Evolutionary conservation across 345 rosid species (phyloP), one percentile per base, ranked within the genome.

Genomic region (Hibiscus tridactylites): DNA sequence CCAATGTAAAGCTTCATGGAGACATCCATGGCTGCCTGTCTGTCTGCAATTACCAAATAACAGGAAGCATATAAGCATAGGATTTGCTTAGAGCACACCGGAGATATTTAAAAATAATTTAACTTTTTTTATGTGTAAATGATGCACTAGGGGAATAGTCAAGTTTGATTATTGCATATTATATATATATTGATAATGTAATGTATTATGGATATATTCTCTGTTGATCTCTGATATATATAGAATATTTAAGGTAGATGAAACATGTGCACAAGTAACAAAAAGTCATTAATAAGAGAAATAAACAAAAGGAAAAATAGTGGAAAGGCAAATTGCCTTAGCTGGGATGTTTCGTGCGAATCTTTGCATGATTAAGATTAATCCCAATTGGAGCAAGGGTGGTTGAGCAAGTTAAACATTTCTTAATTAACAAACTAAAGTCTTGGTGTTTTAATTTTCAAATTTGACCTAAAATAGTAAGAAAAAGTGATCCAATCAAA

Each of bases 381-480:
- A 29, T 60, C 8, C 19, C 19, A 31, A 61, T 61, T 6, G 2
- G 7, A 15, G 39, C 15, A 29, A 60, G 15, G 15, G 31, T 60
- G 19, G 33, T 29, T 61, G 15, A 61, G 17, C 65, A 61, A 61
- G 42, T 61, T 13, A 17, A 61, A 61, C n/a, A 61, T 29, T 61
- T 60, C 19, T 29, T 29, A 24, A 31, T 61, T 61, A 5, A 61
- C 19, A 61, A 13, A 15, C 21, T 9, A 61, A 35, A 26, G 4
- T 16, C 63, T 24, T 58, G 17, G 26, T 28, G 2, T 56, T 21
- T 9, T 21, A 9, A 16, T n/a, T 8, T n/a, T 19, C 24, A 53
- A 53, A 5, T 17, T n/a, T 66, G 29, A 42, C 83, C 86, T 31
- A 4, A 31, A 31, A 31, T 31, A 3, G 35, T 31, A 0, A 3